A percentile compares a stretch with the other conserved stretches of the same genome.
These are phyloP conservation scores for Picochlorum sp. DNA, from an alignment of 139 green algal genomes.

Conservation along the genomic window DNA sequence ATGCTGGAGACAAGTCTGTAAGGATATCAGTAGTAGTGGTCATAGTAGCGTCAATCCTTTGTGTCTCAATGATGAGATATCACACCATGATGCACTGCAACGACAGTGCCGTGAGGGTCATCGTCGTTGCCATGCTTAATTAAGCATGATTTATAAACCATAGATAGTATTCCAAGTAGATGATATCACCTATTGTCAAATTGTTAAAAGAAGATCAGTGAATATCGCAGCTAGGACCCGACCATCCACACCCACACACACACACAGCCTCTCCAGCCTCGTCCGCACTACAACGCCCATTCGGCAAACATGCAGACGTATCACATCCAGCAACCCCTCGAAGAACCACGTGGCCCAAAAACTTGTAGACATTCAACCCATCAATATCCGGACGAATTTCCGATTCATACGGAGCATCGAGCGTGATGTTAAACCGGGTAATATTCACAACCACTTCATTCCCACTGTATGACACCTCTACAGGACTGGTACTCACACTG, in stretches of 20 bases:
- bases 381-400: neutral
- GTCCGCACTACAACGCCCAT: constrained; percentile 20
- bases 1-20: constrained; percentile 26
- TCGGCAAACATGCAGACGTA: constrained; percentile 10
- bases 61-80: too few species aligned
- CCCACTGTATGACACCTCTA: neutral
- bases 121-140: too few species aligned
- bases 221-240: constrained; percentile 8
- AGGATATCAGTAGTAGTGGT: too few species aligned
- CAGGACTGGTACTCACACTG: neutral
- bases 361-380: constrained; percentile 2
- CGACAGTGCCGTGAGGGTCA: too few species aligned
- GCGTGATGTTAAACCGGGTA: constrained; percentile 2
- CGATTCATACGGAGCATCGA: neutral
- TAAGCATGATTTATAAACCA: too few species aligned
- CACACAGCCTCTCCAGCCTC: constrained; percentile 8
- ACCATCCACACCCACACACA: constrained; percentile 30
- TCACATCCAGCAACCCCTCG: constrained; percentile 19
- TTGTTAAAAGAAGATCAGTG: too few species aligned
- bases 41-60: too few species aligned
- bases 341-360: neutral
- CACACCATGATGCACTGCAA: too few species aligned
- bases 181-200: too few species aligned
- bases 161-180: too few species aligned
- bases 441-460: constrained; percentile 1